These are phyloP conservation scores for Phytophthora vignae DNA, from an alignment of 352 stramenopile species.

Conservation along the genomic window DNA sequence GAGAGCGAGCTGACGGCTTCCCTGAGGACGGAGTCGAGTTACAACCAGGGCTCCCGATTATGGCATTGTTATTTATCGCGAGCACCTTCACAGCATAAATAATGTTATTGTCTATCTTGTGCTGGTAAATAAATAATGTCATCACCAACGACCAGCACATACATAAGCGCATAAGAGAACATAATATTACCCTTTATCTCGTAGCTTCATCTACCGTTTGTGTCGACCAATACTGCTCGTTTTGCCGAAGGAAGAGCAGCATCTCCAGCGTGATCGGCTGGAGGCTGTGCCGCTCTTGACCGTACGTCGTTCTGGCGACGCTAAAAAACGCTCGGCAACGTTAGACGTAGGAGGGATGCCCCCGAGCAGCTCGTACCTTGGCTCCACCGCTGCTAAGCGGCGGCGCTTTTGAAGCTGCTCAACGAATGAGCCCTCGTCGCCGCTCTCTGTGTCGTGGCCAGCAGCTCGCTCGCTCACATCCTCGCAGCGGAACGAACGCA, in stretches of 20 bases:
- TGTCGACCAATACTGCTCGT: conserved; percentile 1
- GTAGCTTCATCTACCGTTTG: background rate
- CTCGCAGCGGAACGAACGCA: background rate
- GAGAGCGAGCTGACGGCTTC: too few species aligned
- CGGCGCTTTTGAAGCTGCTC: conserved; percentile 7
- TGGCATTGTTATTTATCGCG: background rate
- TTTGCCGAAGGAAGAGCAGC: conserved; percentile 6
- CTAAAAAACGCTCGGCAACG: conserved; percentile 12
- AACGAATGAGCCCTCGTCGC: background rate
- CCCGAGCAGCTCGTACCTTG: background rate
- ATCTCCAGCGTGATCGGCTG: conserved; percentile 9
- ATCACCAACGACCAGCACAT: background rate
- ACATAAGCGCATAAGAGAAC: background rate
- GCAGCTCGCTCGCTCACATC: background rate
- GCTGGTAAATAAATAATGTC: background rate
- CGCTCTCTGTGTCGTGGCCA: background rate
- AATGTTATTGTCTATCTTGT: background rate
- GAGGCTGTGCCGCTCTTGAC: background rate
- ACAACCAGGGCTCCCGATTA: conserved; percentile 7
- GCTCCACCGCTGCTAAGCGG: background rate
- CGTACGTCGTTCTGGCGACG: conserved; percentile 5
- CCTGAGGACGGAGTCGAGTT: too few species aligned
- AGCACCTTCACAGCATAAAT: conserved; percentile 1
- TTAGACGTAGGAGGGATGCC: background rate
- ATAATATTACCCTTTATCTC: background rate